These are phyloP conservation scores for Venustampulla echinocandica DNA, from an alignment of 495 filamentous ascomycete species.

Conservation along the genomic window DNA sequence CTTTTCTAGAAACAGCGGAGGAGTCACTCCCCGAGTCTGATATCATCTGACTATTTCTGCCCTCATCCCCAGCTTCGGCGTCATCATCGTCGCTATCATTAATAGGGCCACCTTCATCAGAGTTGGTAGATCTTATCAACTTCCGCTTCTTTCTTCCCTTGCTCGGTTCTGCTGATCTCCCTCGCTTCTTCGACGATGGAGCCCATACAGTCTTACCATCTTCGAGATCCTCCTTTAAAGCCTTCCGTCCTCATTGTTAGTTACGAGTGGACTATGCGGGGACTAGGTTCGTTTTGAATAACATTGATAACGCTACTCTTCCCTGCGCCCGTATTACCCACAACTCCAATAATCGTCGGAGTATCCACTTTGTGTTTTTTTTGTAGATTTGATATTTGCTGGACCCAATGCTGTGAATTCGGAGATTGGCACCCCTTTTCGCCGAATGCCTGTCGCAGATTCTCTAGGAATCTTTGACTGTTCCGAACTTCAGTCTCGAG, in stretches of 20 bases:
- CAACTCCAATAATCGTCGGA: conserved; percentile 57
- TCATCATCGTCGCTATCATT: conserved; percentile 1
- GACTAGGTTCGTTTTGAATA: conserved; percentile 12
- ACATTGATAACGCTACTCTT: conserved; percentile 38
- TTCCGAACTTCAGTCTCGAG: conserved; percentile 34
- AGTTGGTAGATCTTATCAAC: conserved; percentile 2
- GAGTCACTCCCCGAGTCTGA: conserved; percentile 1
- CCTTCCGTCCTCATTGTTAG: background rate
- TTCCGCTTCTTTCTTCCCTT: conserved; percentile 12
- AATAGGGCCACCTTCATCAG: conserved; percentile 6
- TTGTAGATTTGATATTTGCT: conserved; percentile 25
- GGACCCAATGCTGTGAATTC: conserved; percentile 30
- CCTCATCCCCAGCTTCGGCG: background rate
- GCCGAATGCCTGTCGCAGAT: conserved; percentile 22
- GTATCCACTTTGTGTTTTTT: background rate
- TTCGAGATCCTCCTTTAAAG: conserved; percentile 31
- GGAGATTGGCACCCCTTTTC: conserved; percentile 8
- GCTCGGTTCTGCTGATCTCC: conserved; percentile 17
- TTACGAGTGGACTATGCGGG: background rate
- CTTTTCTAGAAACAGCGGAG: conserved; percentile 1
- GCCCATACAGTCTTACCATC: conserved; percentile 42
- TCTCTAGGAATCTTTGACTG: conserved; percentile 29
- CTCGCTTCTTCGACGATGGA: conserved; percentile 32
- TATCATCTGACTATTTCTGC: background rate
- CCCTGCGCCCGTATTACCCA: conserved; percentile 86